Evolutionary conservation across 805 yeast genomes (phyloP), one percentile per base, ranked within the genome.

Genomic region (Tetrapisispora namnaoensis): DNA sequence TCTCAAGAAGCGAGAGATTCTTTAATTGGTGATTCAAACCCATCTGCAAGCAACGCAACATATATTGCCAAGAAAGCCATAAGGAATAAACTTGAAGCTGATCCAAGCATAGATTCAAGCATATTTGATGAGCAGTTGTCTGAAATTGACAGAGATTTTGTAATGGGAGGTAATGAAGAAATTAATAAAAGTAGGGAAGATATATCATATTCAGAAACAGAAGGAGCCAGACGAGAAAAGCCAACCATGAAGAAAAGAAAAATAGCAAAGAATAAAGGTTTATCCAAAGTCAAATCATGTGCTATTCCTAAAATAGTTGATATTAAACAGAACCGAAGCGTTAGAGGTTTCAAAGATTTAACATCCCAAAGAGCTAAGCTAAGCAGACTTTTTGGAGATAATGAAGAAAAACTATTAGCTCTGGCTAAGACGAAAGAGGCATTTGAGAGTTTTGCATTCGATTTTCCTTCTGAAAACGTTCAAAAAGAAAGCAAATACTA

Each of bases 391-490:
- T 80, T 72, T 58, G 90, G 90, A 0, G 57, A 65, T 27, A 73
- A 78, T 53, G 71, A 69, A 36, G 61, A 60, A 1, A 70, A 70
- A 46, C 68, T 77, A 39, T 61, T 74, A 11, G 61, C 63, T 17
- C 62, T 77, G 2, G 63, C 77, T 4, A 62, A 70, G 22, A 68
- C 73, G 36, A 75, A 82, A 50, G 70, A 67, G 17, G 65, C 63
- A 4, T 82, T 83, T 79, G 79, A 77, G 35, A 62, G 62, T 1
- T 62, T 68, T 27, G 52, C 77, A 37, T 79, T 79, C 51, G 66
- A 63, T 55, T 59, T 78, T 56, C 67, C 70, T 28, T 65, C 68
- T 37, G 54, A 61, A 4, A 51, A 60, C 45, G 50, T 73, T 18
- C 47, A 55, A 37, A 48, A 47, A 6, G 53, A 50, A 22, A 61